Conservation (phyloP, 129 eudicot species). For the Flaveria ramosissima region DNA sequence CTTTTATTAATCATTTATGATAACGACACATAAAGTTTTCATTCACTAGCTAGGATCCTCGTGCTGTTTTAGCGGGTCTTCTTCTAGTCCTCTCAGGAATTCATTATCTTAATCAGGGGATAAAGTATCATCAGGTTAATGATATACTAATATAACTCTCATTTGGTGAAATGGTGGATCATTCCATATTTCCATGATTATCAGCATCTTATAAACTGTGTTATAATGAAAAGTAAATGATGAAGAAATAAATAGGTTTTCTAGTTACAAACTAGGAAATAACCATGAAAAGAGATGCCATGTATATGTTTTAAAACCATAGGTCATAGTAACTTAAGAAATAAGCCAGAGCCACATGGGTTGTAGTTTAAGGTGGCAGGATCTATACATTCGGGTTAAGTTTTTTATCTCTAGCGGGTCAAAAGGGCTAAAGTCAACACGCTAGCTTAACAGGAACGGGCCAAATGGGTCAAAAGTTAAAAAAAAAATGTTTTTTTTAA, state of each 20-base stretch:
- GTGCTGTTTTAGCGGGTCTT: constrained; percentile 88
- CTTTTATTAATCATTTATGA: neutral
- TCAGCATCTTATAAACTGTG: neutral
- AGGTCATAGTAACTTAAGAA: constrained; percentile 7
- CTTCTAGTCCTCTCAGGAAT: constrained; percentile 75
- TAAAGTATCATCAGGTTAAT: constrained; percentile 88
- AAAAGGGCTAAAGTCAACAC: neutral
- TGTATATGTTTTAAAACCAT: constrained; percentile 4
- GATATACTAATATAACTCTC: constrained; percentile 14
- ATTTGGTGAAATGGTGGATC: neutral
- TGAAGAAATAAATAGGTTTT: neutral
- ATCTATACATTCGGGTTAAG: neutral
- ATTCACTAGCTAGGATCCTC: constrained; percentile 76
- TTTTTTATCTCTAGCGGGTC: neutral
- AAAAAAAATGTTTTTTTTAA: too few species aligned
- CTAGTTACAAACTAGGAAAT: constrained; percentile 1
- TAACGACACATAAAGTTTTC: neutral
- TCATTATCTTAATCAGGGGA: constrained; percentile 89
- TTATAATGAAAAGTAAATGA: neutral
- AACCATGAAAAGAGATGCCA: neutral
- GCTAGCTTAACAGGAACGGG: neutral
- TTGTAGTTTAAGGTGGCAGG: neutral
- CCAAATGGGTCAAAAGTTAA: neutral
- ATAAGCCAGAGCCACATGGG: neutral
- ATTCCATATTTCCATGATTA: neutral